Conservation (phyloP, 2,329 filamentous ascomycete species). For the Scolecobasidium constrictum region DNA sequence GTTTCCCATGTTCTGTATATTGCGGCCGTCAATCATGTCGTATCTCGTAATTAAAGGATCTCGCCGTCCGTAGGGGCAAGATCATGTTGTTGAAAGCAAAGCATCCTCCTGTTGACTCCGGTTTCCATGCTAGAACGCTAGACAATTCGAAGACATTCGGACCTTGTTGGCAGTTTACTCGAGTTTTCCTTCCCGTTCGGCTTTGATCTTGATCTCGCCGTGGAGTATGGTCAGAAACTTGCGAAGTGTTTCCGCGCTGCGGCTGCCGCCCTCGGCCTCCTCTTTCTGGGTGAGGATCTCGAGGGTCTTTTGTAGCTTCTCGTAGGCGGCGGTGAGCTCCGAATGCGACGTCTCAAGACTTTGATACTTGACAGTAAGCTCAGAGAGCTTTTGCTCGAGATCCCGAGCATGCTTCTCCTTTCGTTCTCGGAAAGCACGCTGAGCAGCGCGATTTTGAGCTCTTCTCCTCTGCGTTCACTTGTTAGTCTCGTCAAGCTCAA, state of each 20-base stretch:
- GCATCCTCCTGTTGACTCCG: not conserved
- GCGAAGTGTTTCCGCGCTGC: conserved; percentile 23
- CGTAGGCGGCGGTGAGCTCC: conserved; percentile 26
- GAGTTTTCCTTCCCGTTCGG: conserved; percentile 5
- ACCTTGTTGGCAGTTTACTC: not conserved
- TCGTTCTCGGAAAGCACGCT: conserved; percentile 50
- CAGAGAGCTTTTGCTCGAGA: conserved; percentile 45
- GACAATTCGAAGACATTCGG: not conserved
- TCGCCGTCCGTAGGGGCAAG: too few species aligned
- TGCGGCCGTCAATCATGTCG: too few species aligned
- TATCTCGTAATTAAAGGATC: too few species aligned
- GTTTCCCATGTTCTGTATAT: too few species aligned
- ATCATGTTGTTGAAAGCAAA: too few species aligned
- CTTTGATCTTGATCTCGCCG: conserved; percentile 21
- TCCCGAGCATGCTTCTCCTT: conserved; percentile 57
- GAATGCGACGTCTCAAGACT: conserved; percentile 44
- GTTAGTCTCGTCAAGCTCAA: conserved; percentile 7
- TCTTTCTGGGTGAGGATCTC: conserved; percentile 25
- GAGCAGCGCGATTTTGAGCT: conserved; percentile 50
- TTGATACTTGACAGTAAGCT: conserved; percentile 45
- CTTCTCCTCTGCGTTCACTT: conserved; percentile 38
- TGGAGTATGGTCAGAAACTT: conserved; percentile 28
- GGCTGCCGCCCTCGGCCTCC: conserved; percentile 18
- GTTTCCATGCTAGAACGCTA: not conserved
- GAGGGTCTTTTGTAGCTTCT: conserved; percentile 28